These are phyloP conservation scores for Trichophyton rubrum DNA, from an alignment of 2,329 filamentous ascomycete species.

Conservation along the genomic window DNA sequence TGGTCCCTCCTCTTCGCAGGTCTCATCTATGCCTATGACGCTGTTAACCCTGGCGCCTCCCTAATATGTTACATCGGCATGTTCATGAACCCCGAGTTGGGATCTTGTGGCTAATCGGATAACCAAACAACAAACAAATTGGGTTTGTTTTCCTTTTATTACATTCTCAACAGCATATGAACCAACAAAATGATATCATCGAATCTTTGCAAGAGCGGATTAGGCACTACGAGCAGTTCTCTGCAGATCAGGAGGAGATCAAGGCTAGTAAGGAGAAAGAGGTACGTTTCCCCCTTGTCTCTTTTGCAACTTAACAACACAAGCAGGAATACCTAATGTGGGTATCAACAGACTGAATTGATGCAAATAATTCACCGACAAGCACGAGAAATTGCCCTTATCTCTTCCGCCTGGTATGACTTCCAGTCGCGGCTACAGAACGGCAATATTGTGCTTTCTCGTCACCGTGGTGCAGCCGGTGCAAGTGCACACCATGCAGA, in stretches of 20 bases:
- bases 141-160: constrained; percentile 5
- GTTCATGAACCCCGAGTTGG: constrained; percentile 9
- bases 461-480: constrained; percentile 25
- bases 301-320: background rate
- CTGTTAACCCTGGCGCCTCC: constrained; percentile 11
- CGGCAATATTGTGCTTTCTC: constrained; percentile 30
- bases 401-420: constrained; percentile 38
- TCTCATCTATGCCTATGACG: constrained; percentile 13
- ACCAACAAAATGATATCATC: constrained; percentile 32
- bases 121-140: constrained; percentile 3
- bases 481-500: constrained; percentile 22
- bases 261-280: constrained; percentile 30
- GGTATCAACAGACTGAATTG: constrained; percentile 25
- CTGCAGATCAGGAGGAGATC: constrained; percentile 26
- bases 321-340: background rate
- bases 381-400: constrained; percentile 33
- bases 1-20: constrained; percentile 13
- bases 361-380: constrained; percentile 30
- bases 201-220: constrained; percentile 32
- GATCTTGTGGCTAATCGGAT: constrained; percentile 12
- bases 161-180: constrained; percentile 26
- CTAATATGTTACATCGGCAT: constrained; percentile 12
- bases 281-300: constrained; percentile 18
- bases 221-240: constrained; percentile 28
- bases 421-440: constrained; percentile 35